phyloP scores from a whole-genome alignment of 805 yeast genomes.

The Yarrowia alimentaria region DNA sequence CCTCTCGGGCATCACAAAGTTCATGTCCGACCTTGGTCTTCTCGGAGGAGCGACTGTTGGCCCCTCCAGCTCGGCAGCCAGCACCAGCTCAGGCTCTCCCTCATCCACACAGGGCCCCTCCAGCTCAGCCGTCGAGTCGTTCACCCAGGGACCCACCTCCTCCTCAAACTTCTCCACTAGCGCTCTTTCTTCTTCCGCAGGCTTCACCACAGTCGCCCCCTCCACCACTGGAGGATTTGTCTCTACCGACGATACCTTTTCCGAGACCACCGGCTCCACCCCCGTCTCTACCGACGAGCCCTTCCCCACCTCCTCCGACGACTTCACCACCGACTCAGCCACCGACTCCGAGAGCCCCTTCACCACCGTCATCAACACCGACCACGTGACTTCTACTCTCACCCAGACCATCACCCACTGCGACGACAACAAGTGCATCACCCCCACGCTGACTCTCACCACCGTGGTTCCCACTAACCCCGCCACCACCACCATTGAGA shows the following conservation, averaged over 20 bases:
- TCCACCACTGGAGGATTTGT: too few relatives aligned
- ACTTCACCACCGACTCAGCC: too few relatives aligned
- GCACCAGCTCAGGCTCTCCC: too few relatives aligned
- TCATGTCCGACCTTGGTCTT: slow-evolving; percentile 8
- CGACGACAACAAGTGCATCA: slow-evolving; percentile 12
- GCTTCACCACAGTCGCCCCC: background rate
- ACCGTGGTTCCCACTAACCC: slow-evolving; percentile 23
- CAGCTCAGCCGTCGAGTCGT: background rate
- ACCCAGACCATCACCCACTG: slow-evolving; percentile 22
- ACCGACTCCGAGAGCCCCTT: background rate
- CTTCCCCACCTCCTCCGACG: background rate
- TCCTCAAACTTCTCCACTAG: background rate
- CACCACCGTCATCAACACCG: background rate
- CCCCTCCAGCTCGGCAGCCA: too few relatives aligned
- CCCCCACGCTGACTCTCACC: slow-evolving; percentile 22
- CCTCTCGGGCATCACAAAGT: background rate
- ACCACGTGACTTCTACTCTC: slow-evolving; percentile 14
- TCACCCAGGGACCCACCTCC: background rate
- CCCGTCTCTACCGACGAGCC: background rate
- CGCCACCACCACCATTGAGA: slow-evolving; percentile 7
- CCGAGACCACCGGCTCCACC: background rate
- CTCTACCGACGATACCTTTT: background rate
- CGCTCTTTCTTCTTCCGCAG: background rate
- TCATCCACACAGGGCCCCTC: background rate
- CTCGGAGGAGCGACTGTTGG: background rate